Base-by-base conservation (phyloP, 1,284 basidiomycete genomes). In the Moniliella sp. region DNA sequence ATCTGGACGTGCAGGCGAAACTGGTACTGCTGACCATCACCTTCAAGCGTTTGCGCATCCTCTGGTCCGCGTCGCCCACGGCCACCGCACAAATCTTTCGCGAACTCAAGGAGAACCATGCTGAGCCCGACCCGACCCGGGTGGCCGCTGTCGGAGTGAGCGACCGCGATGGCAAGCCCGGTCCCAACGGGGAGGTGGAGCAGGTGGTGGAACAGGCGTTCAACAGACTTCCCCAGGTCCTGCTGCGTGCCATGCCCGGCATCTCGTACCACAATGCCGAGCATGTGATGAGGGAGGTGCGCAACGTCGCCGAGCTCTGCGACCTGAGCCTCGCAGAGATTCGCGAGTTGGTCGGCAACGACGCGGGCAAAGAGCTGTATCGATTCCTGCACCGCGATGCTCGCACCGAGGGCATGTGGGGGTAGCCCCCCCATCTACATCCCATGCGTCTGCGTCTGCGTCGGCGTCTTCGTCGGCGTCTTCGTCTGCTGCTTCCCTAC, bases 11-110 rank as follows among this genome's bases (percentile, higher is more conserved):
- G 10, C 84, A 93, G 61, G 74, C 80, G 14, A 93, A 93, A 54
- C 71, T 97, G 18, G 80, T 81, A 13, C 69, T 97, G 9, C 71
- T 97, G 1, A 77, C 78, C 0, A 69, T 91, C 7, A 70, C 78
- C 8, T 97, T 94, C 57, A 84, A 84, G 0, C 75, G 80, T 12
- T 66, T 97, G 2, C 74, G 82, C 18, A 78, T 94, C 51, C 78
- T 97, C 50, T 97, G 91, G 91, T 88, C 83, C 0, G 83, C 82
- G 2, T 93, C 84, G 1, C 83, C 91, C 0, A 81, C 81, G 49
- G 76, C 81, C 15, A 86, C 82, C 0, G 72, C 83, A 0, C 76
- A 84, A 42, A 84, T 94, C 34, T 86, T 94, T 64, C 73, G 72
- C 28, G 88, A 94, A 51, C 72, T 97, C 17, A 97, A 97, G 60